These are phyloP conservation scores for Gynandropsis gynandra DNA, from an alignment of 345 rosid genomes.

Conservation along the genomic window DNA sequence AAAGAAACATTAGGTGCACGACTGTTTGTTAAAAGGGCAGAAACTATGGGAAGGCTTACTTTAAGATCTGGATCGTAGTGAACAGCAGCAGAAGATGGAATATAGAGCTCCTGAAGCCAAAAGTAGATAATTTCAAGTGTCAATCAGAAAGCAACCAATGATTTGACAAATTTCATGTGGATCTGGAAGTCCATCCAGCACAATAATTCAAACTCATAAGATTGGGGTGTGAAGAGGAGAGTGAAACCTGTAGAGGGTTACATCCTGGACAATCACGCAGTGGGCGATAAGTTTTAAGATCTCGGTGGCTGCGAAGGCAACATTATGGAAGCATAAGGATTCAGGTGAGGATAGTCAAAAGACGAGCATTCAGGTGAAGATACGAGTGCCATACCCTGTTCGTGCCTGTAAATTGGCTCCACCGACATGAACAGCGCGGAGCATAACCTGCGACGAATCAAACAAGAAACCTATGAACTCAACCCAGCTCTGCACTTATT, in stretches of 20 bases:
- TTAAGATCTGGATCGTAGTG: conserved; percentile 37
- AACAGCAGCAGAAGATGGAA: conserved; percentile 30
- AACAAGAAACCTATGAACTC: conserved; percentile 2
- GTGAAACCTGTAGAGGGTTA: conserved; percentile 36
- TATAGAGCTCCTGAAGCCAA: conserved; percentile 15
- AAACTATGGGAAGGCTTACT: conserved; percentile 32
- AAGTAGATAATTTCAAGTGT: background rate
- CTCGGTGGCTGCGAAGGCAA: conserved; percentile 39
- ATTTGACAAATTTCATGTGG: background rate
- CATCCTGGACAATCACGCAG: conserved; percentile 31
- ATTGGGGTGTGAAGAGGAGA: conserved; percentile 2
- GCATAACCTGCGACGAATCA: conserved; percentile 35
- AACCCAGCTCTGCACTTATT: too few species aligned
- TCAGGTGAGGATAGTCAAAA: background rate
- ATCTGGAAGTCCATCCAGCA: background rate
- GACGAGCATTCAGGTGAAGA: background rate
- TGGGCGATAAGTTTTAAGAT: conserved; percentile 28
- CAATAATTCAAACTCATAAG: background rate
- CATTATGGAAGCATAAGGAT: conserved; percentile 8
- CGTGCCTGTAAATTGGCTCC: conserved; percentile 31
- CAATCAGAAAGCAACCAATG: background rate
- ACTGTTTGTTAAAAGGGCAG: conserved; percentile 4
- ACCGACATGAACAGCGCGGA: conserved; percentile 28
- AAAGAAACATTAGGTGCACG: conserved; percentile 26
- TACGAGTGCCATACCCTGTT: conserved; percentile 35